Evolutionary conservation across 192 early-diverging fungal species (phyloP), one percentile per base, ranked within the genome.

Genomic region (Umbelopsis sp.): DNA sequence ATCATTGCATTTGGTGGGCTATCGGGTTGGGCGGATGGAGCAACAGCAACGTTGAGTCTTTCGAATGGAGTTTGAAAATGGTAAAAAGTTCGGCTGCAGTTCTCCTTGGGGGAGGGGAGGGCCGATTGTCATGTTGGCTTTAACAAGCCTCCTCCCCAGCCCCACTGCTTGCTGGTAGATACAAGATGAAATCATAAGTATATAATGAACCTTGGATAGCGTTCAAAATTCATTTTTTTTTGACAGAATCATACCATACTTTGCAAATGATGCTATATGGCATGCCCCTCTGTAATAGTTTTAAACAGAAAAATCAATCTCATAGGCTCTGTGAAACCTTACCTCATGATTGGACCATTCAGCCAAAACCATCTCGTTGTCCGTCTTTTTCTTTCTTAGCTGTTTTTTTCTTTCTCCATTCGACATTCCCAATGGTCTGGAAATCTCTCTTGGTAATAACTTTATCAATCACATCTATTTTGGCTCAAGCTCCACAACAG

Each of bases 1-100:
- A 62, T 62, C 56, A 62, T 62, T 62, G 26, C 56, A 62, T 62
- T 54, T 62, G 56, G 29, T 34, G 56, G 12, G n/a, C 52, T 20
- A 25, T 8, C 25, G 52, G 25, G 8, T n/a, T 49, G 47, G 12
- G 5, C 52, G 56, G 56, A 62, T 34, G 56, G 56, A 62, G 56
- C 56, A 62, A 62, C 56, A 62, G 31, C 29, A 34, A 34, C 11
- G 31, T 16, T 32, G 9, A 32, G 56, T 49, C 31, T 14, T 56
- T 10, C 14, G 31, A 26, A 62, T 62, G 11, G 56, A 62, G 56
- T 62, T 62, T 62, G 56, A 62, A 62, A 62, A 32, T 34, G 4
- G 14, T 32, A 12, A 17, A 53, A 53, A 53, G 52, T 53, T 26
- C 34, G 56, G 31, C 56, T 62, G 26, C 38, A 41, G 38, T 5